phyloP scores from a whole-genome alignment of 2,329 filamentous ascomycete genomes.

The Mycosphaerelloides madeirae region DNA sequence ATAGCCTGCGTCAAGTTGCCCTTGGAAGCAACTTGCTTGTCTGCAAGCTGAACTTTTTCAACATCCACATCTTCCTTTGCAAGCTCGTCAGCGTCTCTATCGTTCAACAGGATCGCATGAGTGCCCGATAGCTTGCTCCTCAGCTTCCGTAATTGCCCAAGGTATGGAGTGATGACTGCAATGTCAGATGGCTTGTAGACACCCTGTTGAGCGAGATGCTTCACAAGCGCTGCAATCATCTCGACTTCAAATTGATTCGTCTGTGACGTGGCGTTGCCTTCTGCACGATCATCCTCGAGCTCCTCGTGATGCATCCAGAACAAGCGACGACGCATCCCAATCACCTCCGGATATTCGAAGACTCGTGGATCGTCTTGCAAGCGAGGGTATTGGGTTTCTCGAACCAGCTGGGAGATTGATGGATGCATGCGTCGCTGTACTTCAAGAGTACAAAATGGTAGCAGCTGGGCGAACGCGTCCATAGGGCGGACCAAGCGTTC shows the following conservation, averaged over 20 bases:
- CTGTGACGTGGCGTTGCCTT: constrained; percentile 40
- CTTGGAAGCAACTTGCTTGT: constrained; percentile 3
- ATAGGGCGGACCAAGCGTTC: constrained; percentile 60
- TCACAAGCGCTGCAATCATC: constrained; percentile 59
- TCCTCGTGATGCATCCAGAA: constrained; percentile 60
- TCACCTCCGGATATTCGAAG: constrained; percentile 33
- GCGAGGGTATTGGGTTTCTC: constrained; percentile 52
- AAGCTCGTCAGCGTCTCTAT: constrained; percentile 37
- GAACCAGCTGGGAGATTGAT: constrained; percentile 55
- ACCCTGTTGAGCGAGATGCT: constrained; percentile 62
- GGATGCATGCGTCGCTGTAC: constrained; percentile 64
- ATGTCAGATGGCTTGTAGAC: constrained; percentile 61
- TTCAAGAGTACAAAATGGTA: constrained; percentile 41
- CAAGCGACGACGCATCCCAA: constrained; percentile 49
- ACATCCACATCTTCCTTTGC: constrained; percentile 15
- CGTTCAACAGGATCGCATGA: constrained; percentile 51
- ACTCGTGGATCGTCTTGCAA: constrained; percentile 50
- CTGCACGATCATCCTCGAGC: no score
- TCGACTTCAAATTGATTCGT: constrained; percentile 58
- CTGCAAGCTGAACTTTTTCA: constrained; percentile 32
- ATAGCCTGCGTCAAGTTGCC: constrained; percentile 7
- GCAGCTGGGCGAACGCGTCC: no score
- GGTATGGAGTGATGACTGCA: constrained; percentile 64
- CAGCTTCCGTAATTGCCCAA: constrained; percentile 54
- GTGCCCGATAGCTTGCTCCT: constrained; percentile 24